These are phyloP conservation scores for Rhodotorula sphaerocarpa DNA, from an alignment of 768 basidiomycete species.

Conservation along the genomic window DNA sequence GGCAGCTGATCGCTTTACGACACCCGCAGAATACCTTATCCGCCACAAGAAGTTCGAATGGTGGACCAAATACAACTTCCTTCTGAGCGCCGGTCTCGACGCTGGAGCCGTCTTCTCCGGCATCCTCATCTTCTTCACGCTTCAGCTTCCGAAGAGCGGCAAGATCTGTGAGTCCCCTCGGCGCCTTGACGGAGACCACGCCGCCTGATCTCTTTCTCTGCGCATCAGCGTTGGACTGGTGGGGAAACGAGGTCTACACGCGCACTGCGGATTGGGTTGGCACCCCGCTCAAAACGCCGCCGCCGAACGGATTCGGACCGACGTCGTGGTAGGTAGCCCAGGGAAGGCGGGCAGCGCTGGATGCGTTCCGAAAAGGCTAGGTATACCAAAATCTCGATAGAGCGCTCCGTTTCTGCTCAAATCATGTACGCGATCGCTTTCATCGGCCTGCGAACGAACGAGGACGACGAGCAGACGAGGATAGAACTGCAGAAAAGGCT, in stretches of 20 bases:
- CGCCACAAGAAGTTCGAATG: conserved; percentile 47
- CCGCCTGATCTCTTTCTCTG: too few relatives aligned
- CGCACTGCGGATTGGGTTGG: conserved; percentile 34
- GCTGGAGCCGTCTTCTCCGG: conserved; percentile 47
- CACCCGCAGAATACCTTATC: conserved; percentile 45
- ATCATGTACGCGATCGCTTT: too few relatives aligned
- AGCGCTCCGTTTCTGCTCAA: too few relatives aligned
- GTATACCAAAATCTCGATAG: too few relatives aligned
- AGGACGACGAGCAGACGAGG: too few relatives aligned
- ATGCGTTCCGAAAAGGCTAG: too few relatives aligned
- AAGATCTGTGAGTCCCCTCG: conserved; percentile 39
- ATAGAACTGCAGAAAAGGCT: too few relatives aligned
- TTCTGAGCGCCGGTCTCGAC: conserved; percentile 48
- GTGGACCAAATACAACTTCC: conserved; percentile 54
- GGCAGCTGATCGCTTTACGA: background rate
- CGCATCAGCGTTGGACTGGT: conserved; percentile 38
- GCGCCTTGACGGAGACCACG: conserved; percentile 33
- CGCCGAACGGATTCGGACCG: conserved; percentile 29
- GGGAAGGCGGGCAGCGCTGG: too few relatives aligned
- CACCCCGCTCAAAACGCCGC: conserved; percentile 11
- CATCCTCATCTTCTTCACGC: conserved; percentile 43
- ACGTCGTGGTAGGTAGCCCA: conserved; percentile 28
- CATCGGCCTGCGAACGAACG: too few relatives aligned
- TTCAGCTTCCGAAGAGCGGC: conserved; percentile 47
- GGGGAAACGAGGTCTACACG: conserved; percentile 38